Conservation (phyloP, 164 flowering plant genomes). For the Nymphaea colorata region DNA sequence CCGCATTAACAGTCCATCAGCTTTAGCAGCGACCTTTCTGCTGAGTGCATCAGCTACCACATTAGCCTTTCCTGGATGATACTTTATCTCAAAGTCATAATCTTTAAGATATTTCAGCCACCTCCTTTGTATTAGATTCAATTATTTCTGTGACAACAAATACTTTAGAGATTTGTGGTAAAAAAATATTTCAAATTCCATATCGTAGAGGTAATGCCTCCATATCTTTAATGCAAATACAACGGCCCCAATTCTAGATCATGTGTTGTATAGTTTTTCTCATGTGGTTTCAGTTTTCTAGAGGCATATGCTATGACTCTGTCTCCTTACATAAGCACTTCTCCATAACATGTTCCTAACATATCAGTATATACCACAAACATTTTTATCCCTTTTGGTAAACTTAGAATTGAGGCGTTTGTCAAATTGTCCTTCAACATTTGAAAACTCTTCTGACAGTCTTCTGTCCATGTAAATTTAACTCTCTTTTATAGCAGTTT, state of each 20-base stretch:
- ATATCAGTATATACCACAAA: conserved; percentile 3
- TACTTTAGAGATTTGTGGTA: conserved; percentile 5
- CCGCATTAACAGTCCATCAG: background rate
- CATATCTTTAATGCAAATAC: background rate
- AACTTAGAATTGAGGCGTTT: conserved; percentile 2
- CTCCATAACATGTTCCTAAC: background rate
- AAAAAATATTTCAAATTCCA: background rate
- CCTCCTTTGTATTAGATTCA: background rate
- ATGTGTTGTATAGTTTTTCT: conserved; percentile 5
- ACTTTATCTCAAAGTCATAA: background rate
- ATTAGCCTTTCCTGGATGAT: conserved; percentile 10
- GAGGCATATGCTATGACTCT: conserved; percentile 6
- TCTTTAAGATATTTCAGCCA: conserved; percentile 3
- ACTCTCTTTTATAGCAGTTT: background rate
- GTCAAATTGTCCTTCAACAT: conserved; percentile 5
- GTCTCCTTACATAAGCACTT: conserved; percentile 4
- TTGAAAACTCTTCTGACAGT: background rate
- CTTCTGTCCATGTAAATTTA: too few relatives aligned
- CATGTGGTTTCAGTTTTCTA: conserved; percentile 6
- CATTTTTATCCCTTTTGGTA: background rate
- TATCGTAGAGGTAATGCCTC: background rate
- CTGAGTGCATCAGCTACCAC: conserved; percentile 11
- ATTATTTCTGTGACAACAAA: background rate
- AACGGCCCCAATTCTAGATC: conserved; percentile 1
- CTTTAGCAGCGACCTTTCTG: background rate